phyloP scores from a whole-genome alignment of 371 early-diverging fungal genomes.

The Saksenaea vasiformis region DNA sequence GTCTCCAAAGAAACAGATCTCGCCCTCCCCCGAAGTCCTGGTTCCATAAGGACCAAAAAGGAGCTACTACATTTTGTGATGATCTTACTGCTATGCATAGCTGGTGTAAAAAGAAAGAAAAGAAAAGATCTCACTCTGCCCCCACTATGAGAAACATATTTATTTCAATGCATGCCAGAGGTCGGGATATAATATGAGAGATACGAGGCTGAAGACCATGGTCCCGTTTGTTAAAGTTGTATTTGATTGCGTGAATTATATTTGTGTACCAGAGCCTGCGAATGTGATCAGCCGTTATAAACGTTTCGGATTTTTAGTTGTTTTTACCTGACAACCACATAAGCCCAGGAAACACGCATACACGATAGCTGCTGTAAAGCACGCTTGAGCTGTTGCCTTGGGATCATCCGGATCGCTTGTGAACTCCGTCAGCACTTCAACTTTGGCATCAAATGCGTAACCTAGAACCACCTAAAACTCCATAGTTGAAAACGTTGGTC shows the following conservation, averaged over 20 bases:
- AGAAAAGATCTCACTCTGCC: not conserved
- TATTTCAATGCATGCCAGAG: not conserved
- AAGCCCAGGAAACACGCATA: constrained; percentile 70
- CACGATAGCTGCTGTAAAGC: constrained; percentile 68
- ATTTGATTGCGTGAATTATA: constrained; percentile 54
- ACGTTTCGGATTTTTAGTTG: not conserved
- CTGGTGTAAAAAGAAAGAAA: too few relatives aligned
- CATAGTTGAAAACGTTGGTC: not conserved
- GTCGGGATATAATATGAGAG: not conserved
- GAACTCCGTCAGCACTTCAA: constrained; percentile 64
- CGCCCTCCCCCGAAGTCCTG: not conserved
- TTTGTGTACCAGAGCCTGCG: constrained; percentile 47
- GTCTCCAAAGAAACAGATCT: not conserved
- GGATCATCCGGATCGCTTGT: constrained; percentile 67
- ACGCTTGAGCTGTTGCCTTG: constrained; percentile 62
- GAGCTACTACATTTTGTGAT: too few relatives aligned
- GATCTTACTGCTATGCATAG: too few relatives aligned
- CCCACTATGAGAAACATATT: not conserved
- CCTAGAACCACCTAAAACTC: constrained; percentile 58
- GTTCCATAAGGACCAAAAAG: not conserved
- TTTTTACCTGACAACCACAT: constrained; percentile 69
- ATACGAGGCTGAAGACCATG: not conserved
- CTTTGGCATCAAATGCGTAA: constrained; percentile 62
- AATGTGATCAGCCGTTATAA: not conserved
- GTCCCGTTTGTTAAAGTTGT: constrained; percentile 39